Percentiles rank a stretch among this genome's conserved stretches.
Conservation (phyloP, 1,284 basidiomycete genomes). For the Tilletia indica region DNA sequence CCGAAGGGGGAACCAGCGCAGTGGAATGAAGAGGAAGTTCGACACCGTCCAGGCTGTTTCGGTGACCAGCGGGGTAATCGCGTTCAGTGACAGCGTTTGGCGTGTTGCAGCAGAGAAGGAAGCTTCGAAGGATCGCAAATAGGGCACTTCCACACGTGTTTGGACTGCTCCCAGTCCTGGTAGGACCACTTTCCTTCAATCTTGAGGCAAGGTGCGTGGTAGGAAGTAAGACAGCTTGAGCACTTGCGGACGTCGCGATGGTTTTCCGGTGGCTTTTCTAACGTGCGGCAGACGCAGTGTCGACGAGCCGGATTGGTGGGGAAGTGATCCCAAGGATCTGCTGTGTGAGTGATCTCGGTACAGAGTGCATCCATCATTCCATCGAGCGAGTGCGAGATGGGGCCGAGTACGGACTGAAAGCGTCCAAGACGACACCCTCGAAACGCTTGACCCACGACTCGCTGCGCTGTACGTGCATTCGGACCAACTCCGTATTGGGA, state of each 20-base stretch:
- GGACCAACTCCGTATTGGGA: not conserved
- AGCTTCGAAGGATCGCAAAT: constrained; percentile 38
- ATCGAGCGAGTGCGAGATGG: not conserved
- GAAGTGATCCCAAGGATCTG: constrained; percentile 16
- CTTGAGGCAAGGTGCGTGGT: constrained; percentile 14
- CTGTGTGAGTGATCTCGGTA: constrained; percentile 63
- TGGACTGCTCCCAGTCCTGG: constrained; percentile 9
- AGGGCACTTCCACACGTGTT: constrained; percentile 36
- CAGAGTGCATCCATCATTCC: constrained; percentile 53
- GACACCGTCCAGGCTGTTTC: not conserved
- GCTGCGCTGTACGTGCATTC: not conserved
- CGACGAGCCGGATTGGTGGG: constrained; percentile 12
- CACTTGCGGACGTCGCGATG: constrained; percentile 25
- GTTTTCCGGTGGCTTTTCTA: constrained; percentile 5
- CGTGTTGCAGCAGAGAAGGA: constrained; percentile 20
- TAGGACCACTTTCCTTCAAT: not conserved
- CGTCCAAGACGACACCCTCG: not conserved
- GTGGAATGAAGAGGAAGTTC: constrained; percentile 7
- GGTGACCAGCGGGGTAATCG: constrained; percentile 1
- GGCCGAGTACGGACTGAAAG: not conserved
- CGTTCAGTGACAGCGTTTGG: constrained; percentile 19
- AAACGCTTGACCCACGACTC: constrained; percentile 16
- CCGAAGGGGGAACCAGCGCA: not conserved
- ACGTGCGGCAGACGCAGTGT: constrained; percentile 45
- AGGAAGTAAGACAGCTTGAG: constrained; percentile 28